A percentile compares a stretch with the other conserved stretches of the same genome.
Conservation (phyloP, 352 stramenopile species). For the Pythium monospermum region DNA sequence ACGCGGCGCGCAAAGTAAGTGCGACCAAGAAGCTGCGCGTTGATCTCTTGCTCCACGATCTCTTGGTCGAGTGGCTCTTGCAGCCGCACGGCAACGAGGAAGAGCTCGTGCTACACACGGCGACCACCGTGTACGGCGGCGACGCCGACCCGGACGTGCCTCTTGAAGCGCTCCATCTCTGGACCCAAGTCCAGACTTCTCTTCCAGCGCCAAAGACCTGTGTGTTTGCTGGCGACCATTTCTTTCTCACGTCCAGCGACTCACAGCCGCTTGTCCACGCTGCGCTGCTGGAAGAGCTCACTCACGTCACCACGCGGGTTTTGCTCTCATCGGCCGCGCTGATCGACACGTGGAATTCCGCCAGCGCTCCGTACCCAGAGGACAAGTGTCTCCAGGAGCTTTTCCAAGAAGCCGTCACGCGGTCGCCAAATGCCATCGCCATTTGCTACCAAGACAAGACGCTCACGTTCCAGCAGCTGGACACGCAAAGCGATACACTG, state of each 20-base stretch:
- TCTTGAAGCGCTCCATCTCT: conserved; percentile 30
- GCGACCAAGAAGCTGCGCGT: conserved; percentile 27
- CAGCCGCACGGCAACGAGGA: conserved; percentile 3
- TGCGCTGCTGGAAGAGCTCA: conserved; percentile 32
- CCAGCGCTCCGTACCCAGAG: conserved; percentile 48
- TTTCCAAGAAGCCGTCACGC: conserved; percentile 63
- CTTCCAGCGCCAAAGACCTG: conserved; percentile 27
- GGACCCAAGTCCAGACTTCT: conserved; percentile 30
- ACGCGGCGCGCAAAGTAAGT: conserved; percentile 28
- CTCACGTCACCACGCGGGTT: conserved; percentile 28
- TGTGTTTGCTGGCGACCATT: conserved; percentile 55
- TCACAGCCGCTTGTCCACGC: conserved; percentile 23
- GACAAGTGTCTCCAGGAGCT: conserved; percentile 79
- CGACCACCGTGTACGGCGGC: conserved; percentile 53
- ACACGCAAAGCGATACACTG: conserved; percentile 60
- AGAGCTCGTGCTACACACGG: conserved; percentile 22
- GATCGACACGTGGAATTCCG: conserved; percentile 49
- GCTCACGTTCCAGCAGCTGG: conserved; percentile 65
- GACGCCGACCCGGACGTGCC: conserved; percentile 34
- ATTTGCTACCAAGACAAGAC: conserved; percentile 66
- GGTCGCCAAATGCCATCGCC: conserved; percentile 57
- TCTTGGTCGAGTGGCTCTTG: conserved; percentile 35
- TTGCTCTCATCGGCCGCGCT: conserved; percentile 39
- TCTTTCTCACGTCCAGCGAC: conserved; percentile 35
- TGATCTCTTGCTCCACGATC: conserved; percentile 54